Evolutionary conservation across 2,329 filamentous ascomycete species (phyloP), one percentile per base, ranked within the genome.

Genomic region (Hypoxylon sp.): DNA sequence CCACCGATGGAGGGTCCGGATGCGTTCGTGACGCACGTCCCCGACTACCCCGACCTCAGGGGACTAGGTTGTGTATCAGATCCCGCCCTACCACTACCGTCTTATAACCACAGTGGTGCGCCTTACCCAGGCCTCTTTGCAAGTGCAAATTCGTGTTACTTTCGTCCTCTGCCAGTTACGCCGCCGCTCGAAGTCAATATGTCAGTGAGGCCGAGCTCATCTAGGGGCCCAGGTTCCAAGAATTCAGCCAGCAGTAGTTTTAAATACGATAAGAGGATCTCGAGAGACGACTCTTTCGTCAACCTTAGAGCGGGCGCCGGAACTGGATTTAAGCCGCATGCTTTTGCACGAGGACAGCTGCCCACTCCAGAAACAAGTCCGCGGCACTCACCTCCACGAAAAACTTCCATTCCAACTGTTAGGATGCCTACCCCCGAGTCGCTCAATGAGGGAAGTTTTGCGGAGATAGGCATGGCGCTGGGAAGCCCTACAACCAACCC

Each of bases 381-480:
- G 5, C 74, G 72, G 44, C 75, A 75, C 3, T 76, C 77, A 46
- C 35, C 66, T 22, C 76, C 78, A 22, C 76, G 68, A 24, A 71
- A 77, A 31, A 70, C 72, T 47, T 79, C 78, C 14, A 75, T 80
- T 26, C 77, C 80, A 22, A 63, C 59, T 24, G 75, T 80, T 22
- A 79, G 81, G 70, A 80, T 82, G 66, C 77, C 80, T 54, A 84
- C 81, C n/a, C 80, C 82, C 9, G 81, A 84, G 63, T 83, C 83
- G 8, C 73, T 82, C 58, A 78, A 76, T 31, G 82, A 83, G 2
- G 79, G 81, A 6, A 82, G 48, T 80, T 82, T 67, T 17, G 58
- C 51, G 14, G 84, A 82, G 72, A 94, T 94, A 68, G 92, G 92
- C 9, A 90, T 94, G 85, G 92, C 92, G 1, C 80, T 94, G 62